A percentile compares a stretch with the other conserved stretches of the same genome.
phyloP scores from a whole-genome alignment of 495 filamentous ascomycete genomes.

The Aspergillus homomorphus region DNA sequence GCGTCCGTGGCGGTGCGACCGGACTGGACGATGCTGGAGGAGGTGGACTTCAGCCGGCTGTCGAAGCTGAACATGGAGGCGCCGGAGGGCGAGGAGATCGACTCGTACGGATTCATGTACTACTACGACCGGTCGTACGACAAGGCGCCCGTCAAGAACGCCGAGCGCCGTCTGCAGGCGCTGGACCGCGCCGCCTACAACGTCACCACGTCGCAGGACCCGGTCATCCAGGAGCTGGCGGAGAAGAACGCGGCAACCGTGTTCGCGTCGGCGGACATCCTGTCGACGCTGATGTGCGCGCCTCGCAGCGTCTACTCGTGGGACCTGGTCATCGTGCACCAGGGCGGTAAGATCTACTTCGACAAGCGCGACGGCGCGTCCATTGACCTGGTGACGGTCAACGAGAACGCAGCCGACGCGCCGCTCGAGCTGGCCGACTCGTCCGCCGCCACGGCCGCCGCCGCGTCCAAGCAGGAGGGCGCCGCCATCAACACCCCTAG shows the following conservation, averaged over 20 bases:
- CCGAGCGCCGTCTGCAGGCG: slow-evolving; percentile 79
- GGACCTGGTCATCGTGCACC: slow-evolving; percentile 89
- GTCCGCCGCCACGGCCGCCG: too few relatives aligned
- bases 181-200: slow-evolving; percentile 96
- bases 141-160: slow-evolving; percentile 81
- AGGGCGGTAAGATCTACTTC: slow-evolving; percentile 94
- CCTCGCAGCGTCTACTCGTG: slow-evolving; percentile 94
- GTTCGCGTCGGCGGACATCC: slow-evolving; percentile 93
- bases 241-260: slow-evolving; percentile 97
- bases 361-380: slow-evolving; percentile 94
- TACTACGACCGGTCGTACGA: slow-evolving; percentile 96
- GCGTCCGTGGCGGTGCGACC: slow-evolving; percentile 89
- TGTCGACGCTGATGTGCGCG: slow-evolving; percentile 99
- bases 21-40: slow-evolving; percentile 93
- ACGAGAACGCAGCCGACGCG: slow-evolving; percentile 97
- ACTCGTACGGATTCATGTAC: slow-evolving; percentile 93
- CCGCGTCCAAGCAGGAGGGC: slow-evolving; percentile 67
- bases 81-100: slow-evolving; percentile 90
- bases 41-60: slow-evolving; percentile 96
- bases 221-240: slow-evolving; percentile 92
- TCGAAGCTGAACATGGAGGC: slow-evolving; percentile 92
- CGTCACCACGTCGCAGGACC: slow-evolving; percentile 92
- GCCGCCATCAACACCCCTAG: slow-evolving; percentile 78
- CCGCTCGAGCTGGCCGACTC: slow-evolving; percentile 86
- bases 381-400: slow-evolving; percentile 96